Evolutionary conservation across 495 filamentous ascomycete species (phyloP).

Genomic region (Pyrenula aspistea): DNA sequence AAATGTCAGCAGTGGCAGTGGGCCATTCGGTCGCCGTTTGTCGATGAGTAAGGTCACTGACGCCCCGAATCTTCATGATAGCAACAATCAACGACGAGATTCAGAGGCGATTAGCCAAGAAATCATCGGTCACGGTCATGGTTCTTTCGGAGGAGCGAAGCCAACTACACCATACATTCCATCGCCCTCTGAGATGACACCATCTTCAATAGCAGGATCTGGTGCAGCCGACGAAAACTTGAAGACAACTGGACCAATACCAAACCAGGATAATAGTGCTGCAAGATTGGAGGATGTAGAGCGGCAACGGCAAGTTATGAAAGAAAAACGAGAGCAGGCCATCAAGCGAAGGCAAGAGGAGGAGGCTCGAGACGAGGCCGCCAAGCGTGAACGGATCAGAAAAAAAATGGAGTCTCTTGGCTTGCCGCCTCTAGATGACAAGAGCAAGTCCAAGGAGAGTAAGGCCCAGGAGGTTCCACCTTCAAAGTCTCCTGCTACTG

Average conservation of each 20-base stretch:
- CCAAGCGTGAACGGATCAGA: conserved; percentile 66
- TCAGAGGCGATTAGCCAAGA: neutral
- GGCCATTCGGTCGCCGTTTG: conserved; percentile 46
- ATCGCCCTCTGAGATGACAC: neutral
- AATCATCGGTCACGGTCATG: too few species aligned
- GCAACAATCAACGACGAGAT: neutral
- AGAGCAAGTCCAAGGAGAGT: conserved; percentile 19
- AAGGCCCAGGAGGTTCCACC: conserved; percentile 13
- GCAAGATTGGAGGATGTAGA: conserved; percentile 28
- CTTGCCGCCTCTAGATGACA: conserved; percentile 47
- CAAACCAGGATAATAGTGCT: neutral
- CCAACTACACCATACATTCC: conserved; percentile 14
- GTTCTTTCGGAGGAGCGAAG: neutral
- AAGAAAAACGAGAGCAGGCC: conserved; percentile 62
- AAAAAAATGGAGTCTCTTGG: conserved; percentile 74
- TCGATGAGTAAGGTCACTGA: conserved; percentile 39
- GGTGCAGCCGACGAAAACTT: neutral
- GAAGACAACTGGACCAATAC: neutral
- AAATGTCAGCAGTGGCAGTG: conserved; percentile 86
- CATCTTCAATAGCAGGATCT: neutral
- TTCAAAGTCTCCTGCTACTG: conserved; percentile 11
- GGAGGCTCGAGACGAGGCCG: conserved; percentile 71
- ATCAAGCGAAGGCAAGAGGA: conserved; percentile 69
- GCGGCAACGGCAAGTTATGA: conserved; percentile 76
- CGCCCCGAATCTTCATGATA: conserved; percentile 31